phyloP scores from a whole-genome alignment of 495 filamentous ascomycete species.

The Beverwykella pulmonaria region DNA sequence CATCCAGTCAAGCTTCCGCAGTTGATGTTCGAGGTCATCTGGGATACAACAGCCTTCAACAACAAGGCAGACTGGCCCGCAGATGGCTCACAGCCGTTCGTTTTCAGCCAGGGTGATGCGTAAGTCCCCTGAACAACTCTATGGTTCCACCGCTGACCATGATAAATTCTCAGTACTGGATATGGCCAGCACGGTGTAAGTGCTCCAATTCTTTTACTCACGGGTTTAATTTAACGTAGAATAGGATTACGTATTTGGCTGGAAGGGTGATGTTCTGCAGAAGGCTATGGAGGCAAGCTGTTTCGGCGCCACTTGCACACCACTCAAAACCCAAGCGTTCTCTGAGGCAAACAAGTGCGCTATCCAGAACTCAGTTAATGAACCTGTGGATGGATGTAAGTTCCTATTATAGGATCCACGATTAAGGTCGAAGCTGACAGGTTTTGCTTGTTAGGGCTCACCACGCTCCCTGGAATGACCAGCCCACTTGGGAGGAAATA shows the following conservation, averaged over 20 bases:
- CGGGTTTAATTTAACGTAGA: no score
- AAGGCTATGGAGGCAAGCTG: conserved; percentile 33
- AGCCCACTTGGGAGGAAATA: conserved; percentile 3
- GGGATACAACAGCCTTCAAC: conserved; percentile 32
- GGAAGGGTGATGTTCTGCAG: conserved; percentile 27
- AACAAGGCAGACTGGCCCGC: conserved; percentile 26
- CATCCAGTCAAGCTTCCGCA: conserved; percentile 37
- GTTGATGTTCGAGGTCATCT: conserved; percentile 35
- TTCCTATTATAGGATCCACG: background rate
- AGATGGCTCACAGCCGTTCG: conserved; percentile 29
- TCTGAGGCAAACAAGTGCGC: conserved; percentile 2
- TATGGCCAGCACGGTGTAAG: conserved; percentile 29
- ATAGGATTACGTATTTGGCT: conserved; percentile 27
- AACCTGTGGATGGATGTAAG: conserved; percentile 5
- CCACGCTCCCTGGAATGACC: background rate
- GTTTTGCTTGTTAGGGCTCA: background rate
- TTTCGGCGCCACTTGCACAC: conserved; percentile 21
- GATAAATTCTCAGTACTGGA: conserved; percentile 3
- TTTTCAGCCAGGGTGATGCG: conserved; percentile 23
- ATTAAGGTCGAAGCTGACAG: background rate
- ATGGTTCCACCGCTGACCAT: background rate
- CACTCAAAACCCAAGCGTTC: conserved; percentile 17
- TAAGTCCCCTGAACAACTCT: background rate
- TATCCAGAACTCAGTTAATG: background rate
- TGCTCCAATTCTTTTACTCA: background rate